These are phyloP conservation scores for slime mould (Dictyostelium discoideum) DNA, from an alignment of 78 protist species.

Conservation along the genomic window DNA sequence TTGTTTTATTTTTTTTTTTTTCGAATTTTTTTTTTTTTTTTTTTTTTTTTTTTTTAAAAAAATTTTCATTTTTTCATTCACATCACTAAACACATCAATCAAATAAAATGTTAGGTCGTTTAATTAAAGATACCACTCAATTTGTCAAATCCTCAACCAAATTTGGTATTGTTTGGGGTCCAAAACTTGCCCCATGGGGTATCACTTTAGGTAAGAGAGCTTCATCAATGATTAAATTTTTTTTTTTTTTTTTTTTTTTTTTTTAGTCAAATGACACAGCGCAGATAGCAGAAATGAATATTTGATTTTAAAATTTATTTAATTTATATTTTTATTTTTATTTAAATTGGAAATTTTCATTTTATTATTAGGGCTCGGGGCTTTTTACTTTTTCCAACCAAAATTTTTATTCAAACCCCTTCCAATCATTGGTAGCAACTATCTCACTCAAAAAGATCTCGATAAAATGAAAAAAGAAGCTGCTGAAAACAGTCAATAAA, in stretches of 20 bases:
- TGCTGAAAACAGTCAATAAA: background rate
- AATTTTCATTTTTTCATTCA: background rate
- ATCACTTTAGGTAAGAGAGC: background rate
- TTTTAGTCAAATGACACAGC: background rate
- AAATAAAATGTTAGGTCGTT: constrained; percentile 3
- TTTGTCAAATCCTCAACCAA: background rate
- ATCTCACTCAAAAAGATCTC: constrained; percentile 55
- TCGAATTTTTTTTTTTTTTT: background rate
- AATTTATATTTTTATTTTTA: too few relatives aligned
- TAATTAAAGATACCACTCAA: background rate
- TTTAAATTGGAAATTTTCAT: background rate
- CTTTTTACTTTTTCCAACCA: constrained; percentile 52
- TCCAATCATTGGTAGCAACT: constrained; percentile 51
- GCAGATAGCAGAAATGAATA: background rate
- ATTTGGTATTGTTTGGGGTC: constrained; percentile 40
- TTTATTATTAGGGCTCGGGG: background rate
- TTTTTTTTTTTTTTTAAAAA: background rate
- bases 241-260: background rate
- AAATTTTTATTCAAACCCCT: constrained; percentile 32
- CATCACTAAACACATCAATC: background rate
- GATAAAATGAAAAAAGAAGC: constrained; percentile 22
- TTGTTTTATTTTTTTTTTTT: background rate
- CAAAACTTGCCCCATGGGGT: constrained; percentile 46
- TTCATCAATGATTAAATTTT: background rate
- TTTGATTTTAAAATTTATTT: background rate